phyloP scores from a whole-genome alignment of 768 basidiomycete genomes.

The Amanita muscaria region DNA sequence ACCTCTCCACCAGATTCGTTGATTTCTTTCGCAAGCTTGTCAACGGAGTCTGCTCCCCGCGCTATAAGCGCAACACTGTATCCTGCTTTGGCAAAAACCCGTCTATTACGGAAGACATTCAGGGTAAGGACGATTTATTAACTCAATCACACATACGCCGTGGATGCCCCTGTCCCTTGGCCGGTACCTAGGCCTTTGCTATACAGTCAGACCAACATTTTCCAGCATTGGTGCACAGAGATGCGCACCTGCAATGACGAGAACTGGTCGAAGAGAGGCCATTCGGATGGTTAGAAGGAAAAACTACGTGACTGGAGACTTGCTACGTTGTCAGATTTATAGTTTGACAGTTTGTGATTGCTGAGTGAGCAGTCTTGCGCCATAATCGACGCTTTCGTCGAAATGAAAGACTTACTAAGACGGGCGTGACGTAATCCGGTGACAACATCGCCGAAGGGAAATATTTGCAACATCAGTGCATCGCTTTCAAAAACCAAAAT shows the following conservation, averaged over 20 bases:
- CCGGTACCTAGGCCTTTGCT: slow-evolving; percentile 35
- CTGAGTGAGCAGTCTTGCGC: too few species aligned
- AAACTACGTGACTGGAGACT: too few species aligned
- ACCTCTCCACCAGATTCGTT: slow-evolving; percentile 53
- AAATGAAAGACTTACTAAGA: too few species aligned
- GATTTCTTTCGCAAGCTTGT: slow-evolving; percentile 45
- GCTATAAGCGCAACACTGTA: slow-evolving; percentile 64
- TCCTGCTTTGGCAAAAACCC: slow-evolving; percentile 50
- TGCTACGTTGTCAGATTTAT: too few species aligned
- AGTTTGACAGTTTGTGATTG: too few species aligned
- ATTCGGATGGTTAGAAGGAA: too few species aligned
- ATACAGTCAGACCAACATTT: slow-evolving; percentile 4
- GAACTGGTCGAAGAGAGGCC: slow-evolving; percentile 36
- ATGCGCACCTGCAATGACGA: slow-evolving; percentile 53
- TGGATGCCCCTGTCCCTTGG: slow-evolving; percentile 47
- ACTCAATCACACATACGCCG: slow-evolving; percentile 37
- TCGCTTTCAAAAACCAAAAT: too few species aligned
- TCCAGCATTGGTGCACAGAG: slow-evolving; percentile 6
- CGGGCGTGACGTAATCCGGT: too few species aligned
- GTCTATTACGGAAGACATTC: slow-evolving; percentile 26
- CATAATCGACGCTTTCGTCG: too few species aligned
- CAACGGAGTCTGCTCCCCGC: slow-evolving; percentile 42
- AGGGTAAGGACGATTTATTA: neutral
- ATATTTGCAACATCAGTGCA: too few species aligned
- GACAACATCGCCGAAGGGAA: too few species aligned